Conservation (phyloP, 306 rosid genomes). For the Cucurbita argyrosperma region DNA sequence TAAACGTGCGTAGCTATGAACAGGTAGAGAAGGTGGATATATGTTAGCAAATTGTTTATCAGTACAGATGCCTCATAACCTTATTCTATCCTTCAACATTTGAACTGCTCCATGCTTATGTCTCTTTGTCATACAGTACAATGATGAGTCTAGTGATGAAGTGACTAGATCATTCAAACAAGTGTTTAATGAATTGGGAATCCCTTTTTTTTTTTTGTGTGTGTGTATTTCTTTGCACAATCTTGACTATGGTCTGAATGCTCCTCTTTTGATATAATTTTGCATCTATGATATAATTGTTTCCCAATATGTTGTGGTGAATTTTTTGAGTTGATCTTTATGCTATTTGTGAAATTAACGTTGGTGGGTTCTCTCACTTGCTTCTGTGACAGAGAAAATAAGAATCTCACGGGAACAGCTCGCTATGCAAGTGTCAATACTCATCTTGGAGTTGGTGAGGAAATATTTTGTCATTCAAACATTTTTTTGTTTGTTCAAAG, state of each 20-base stretch:
- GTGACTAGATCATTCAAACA: not conserved
- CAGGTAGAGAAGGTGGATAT: not conserved
- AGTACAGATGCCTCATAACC: not conserved
- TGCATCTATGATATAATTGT: not conserved
- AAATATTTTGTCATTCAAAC: not conserved
- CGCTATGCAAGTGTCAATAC: conserved; percentile 86
- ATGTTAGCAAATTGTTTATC: not conserved
- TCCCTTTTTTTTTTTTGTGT: not conserved
- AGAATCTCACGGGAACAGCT: conserved; percentile 76
- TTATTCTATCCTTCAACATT: not conserved
- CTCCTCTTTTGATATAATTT: not conserved
- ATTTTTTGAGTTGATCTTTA: not conserved
- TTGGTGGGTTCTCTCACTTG: not conserved
- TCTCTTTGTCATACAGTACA: not conserved
- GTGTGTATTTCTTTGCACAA: not conserved
- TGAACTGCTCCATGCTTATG: not conserved
- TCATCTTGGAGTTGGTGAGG: conserved; percentile 68
- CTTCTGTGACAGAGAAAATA: conserved; percentile 58
- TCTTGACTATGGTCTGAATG: not conserved
- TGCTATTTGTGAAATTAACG: conserved; percentile 3
- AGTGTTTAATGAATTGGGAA: not conserved
- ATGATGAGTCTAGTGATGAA: not conserved
- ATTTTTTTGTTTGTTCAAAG: not conserved
- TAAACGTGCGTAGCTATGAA: not conserved
- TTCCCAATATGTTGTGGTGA: not conserved